Base-by-base conservation (phyloP, 2,329 filamentous ascomycete species). In the Apiospora saccharicola region DNA sequence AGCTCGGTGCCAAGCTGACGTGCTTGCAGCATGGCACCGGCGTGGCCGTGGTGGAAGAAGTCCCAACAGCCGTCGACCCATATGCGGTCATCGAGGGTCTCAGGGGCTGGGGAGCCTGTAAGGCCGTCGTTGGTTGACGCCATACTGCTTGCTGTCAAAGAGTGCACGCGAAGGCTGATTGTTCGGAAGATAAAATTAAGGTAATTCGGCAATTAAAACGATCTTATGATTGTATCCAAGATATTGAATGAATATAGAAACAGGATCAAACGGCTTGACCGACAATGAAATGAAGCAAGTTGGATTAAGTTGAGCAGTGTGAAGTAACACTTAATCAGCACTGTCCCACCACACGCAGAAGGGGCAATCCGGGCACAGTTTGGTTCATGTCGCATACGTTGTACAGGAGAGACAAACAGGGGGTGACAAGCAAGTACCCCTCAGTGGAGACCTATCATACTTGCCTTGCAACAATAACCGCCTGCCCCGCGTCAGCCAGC, bases 51-150 rank as follows among this genome's bases (percentile, higher is more conserved):
- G 82, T 99, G 96, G 85, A 95, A 97, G 84, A 99, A 99, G 86
- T 99, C 96, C 85, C 98, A 99, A 87, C 96, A 99, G 75, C 96
- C 96, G 82, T 99, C 96, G 37, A 99, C 93, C 97, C 97, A 99
- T 79, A 99, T 94, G 76, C 96, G 91, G 78, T 93, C 91, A 41
- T 90, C 89, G 46, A 89, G 83, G 12, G 90, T 83, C 81, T 88
- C 86, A 47, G 87, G 85, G 71, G 87, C 88, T 67, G 88, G 84
- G 64, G 77, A 76, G 26, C 78, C 78, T 7, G 78, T 77, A 30
- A 70, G 72, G 30, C 70, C 67, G 53, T 70, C 72, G 30, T 71
- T 67, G 64, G 69, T 61, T 70, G 72, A 69, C 64, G 72, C 57
- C 72, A 73, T 64, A 22, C 19, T 64, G 57, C 34, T 41, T 64